Evolutionary conservation across 179 eudicot species (phyloP).

Genomic region (Nepenthes alata): DNA sequence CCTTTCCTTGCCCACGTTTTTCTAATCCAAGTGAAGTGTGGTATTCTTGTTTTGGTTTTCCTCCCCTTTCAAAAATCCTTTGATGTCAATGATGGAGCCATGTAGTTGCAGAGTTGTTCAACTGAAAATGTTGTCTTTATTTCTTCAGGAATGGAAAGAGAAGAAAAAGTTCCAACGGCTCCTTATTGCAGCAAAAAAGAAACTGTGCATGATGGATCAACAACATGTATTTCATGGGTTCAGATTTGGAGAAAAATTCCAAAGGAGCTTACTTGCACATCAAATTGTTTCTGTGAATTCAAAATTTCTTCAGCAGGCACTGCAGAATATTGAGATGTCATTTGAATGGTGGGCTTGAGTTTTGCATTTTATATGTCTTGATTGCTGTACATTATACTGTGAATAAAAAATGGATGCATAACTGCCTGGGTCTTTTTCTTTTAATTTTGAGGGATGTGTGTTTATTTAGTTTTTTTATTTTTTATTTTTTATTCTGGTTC

Average conservation of each 20-base stretch:
- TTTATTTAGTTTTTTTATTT: too few species aligned
- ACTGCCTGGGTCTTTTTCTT: too few species aligned
- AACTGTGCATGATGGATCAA: constrained; percentile 69
- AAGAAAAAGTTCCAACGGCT: constrained; percentile 70
- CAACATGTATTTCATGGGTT: constrained; percentile 82
- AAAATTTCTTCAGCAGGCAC: constrained; percentile 59
- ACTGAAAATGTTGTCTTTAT: constrained; percentile 2
- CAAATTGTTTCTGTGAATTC: constrained; percentile 57
- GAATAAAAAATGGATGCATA: too few species aligned
- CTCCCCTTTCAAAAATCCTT: background rate
- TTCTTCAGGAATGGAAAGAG: constrained; percentile 80
- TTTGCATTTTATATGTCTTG: background rate
- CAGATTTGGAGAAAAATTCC: constrained; percentile 54
- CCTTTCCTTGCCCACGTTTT: too few species aligned
- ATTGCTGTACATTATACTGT: too few species aligned
- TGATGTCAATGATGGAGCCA: background rate
- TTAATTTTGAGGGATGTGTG: too few species aligned
- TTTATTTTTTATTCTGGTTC: too few species aligned
- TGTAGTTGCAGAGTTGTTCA: background rate
- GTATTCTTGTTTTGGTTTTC: too few species aligned
- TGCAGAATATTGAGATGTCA: constrained; percentile 31
- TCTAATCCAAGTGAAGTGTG: too few species aligned
- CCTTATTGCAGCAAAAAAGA: constrained; percentile 87
- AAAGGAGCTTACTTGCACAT: constrained; percentile 50
- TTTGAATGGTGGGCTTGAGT: constrained; percentile 36